Evolutionary conservation across 129 eudicot genomes (phyloP).

Genomic region (Logfia minima): DNA sequence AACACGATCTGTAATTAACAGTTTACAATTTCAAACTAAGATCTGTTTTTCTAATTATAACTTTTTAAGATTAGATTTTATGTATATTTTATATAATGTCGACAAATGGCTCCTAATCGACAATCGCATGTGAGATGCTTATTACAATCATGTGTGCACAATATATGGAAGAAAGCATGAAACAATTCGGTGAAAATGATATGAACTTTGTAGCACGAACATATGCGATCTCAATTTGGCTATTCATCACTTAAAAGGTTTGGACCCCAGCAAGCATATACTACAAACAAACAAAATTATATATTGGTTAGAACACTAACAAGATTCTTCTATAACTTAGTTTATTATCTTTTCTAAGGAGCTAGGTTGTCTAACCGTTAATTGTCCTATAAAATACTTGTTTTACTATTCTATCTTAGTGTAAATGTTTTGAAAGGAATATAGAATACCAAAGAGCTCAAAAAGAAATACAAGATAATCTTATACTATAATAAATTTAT

Average conservation of each 20-base stretch:
- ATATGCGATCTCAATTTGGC: background rate
- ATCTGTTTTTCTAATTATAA: background rate
- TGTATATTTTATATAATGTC: background rate
- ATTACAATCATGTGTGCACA: conserved; percentile 9
- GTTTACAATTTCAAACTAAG: background rate
- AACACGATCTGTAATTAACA: too few relatives aligned
- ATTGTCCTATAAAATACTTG: too few relatives aligned
- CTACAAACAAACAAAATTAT: conserved; percentile 4
- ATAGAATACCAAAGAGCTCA: too few relatives aligned
- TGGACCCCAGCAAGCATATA: conserved; percentile 24
- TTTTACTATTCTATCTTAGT: too few relatives aligned
- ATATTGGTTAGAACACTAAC: background rate
- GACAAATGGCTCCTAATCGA: background rate
- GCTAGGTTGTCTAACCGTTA: too few relatives aligned
- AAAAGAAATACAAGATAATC: too few relatives aligned
- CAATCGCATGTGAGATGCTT: conserved; percentile 18
- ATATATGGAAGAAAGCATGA: background rate
- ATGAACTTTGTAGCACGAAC: conserved; percentile 9
- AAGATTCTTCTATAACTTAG: conserved; percentile 8
- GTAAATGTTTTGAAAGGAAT: too few relatives aligned
- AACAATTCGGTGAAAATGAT: background rate
- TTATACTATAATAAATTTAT: too few relatives aligned
- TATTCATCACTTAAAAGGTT: conserved; percentile 1
- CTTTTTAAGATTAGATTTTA: background rate
- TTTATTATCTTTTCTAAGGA: background rate